Conservation (phyloP, 2,329 filamentous ascomycete species). For the Drechslera avenae region DNA sequence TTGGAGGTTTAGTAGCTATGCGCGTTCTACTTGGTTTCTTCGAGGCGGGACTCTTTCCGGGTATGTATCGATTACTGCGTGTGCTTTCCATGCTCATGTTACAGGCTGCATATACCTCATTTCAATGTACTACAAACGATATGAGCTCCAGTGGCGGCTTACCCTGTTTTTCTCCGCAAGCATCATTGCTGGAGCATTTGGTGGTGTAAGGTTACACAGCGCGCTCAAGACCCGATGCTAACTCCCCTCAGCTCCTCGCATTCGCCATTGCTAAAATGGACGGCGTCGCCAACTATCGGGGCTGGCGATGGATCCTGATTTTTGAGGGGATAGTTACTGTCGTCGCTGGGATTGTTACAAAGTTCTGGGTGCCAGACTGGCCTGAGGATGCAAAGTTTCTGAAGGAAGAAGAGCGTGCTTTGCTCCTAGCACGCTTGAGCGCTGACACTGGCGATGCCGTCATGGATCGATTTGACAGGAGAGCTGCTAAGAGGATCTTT, state of each 20-base stretch:
- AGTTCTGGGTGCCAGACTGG: constrained; percentile 59
- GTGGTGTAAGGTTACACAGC: constrained; percentile 37
- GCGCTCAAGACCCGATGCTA: neutral
- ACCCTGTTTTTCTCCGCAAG: constrained; percentile 50
- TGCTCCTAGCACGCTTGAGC: constrained; percentile 37
- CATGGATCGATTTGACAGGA: constrained; percentile 60
- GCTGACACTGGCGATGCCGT: constrained; percentile 46
- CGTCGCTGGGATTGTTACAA: constrained; percentile 51
- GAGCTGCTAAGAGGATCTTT: constrained; percentile 55
- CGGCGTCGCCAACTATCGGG: constrained; percentile 51
- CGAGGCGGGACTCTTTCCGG: constrained; percentile 46
- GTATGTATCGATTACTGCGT: constrained; percentile 7
- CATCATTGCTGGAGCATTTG: constrained; percentile 51
- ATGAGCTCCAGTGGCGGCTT: constrained; percentile 51
- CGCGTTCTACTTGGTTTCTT: constrained; percentile 49
- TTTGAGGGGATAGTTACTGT: constrained; percentile 42
- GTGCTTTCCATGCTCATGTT: neutral
- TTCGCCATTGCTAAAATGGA: constrained; percentile 66
- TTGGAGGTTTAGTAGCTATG: constrained; percentile 54
- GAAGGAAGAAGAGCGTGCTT: constrained; percentile 31
- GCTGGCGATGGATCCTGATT: constrained; percentile 44
- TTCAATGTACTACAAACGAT: constrained; percentile 51
- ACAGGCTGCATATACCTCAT: constrained; percentile 40
- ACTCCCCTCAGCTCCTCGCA: constrained; percentile 40
- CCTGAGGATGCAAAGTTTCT: constrained; percentile 45